Base-by-base conservation (phyloP, 345 rosid genomes). In the Moricandia arvensis region DNA sequence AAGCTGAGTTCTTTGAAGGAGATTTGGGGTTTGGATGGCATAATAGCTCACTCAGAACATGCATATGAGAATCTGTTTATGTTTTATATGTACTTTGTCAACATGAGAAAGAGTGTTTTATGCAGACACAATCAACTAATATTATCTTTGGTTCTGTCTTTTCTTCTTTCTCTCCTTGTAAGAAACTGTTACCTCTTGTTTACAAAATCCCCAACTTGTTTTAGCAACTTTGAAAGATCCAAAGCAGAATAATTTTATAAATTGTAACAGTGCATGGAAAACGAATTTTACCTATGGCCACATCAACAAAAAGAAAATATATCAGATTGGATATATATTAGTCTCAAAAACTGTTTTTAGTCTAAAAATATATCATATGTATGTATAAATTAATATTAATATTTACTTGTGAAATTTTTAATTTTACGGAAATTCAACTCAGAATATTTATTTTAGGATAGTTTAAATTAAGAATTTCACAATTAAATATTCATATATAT, bases 21-120 rank as follows among this genome's bases (percentile, higher is more conserved):
- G 85, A 83, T 27, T 76, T 85, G 17, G 88, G 86, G 29, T 76
- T 51, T 66, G 72, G 66, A 74, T 65, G 73, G 66, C 82, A 73
- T 24, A 73, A 73, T 24, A 73, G 69, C 80, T 78, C 90, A 6
- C 79, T 74, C 21, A 59, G 83, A 72, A 86, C 79, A 12, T 85
- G 90, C 79, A 75, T 79, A 26, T 82, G 81, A 80, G 72, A 59
- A 69, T 1, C 57, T 6, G 6, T 45, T 7, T 3, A 43, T 34
- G 8, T 30, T 59, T 24, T 1, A 5, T 10, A 8, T 68, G 33
- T 53, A 16, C 66, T 55, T 76, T 57, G 29, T 63, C 10, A 63
- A 55, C 75, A 38, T 69, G 18, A 76, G 74, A 34, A 75, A 35
- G 24, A 55, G 10, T 62, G 55, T 38, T 38, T 63, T 63, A 0